phyloP scores from a whole-genome alignment of 2,329 filamentous ascomycete species.

The Phyllosticta citribraziliensis region DNA sequence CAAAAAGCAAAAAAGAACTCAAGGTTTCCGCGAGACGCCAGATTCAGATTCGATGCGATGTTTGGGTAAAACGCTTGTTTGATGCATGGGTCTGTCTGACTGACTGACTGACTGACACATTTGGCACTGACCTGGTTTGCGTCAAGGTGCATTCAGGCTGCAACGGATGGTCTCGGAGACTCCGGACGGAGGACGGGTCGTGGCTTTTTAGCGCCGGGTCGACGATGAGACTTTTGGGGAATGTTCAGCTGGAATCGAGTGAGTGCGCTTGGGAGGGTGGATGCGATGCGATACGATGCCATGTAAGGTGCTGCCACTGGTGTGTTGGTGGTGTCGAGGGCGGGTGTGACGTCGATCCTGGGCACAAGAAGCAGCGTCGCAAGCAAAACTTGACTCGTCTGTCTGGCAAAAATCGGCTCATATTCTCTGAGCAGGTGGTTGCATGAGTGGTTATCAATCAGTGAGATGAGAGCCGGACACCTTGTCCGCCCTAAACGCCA shows the following conservation, averaged over 20 bases:
- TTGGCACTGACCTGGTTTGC: not conserved
- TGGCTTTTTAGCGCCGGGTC: not conserved
- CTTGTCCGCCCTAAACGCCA: not conserved
- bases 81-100: not conserved
- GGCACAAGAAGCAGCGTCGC: not conserved
- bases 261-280: no score
- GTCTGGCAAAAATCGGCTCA: not conserved
- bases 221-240: not conserved
- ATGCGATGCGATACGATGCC: no score
- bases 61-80: not conserved
- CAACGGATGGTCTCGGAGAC: not conserved
- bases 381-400: not conserved
- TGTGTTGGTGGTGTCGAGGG: not conserved
- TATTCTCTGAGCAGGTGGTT: not conserved
- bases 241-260: no score
- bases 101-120: not conserved
- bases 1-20: no score
- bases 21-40: no score
- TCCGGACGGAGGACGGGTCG: not conserved
- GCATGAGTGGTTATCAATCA: not conserved
- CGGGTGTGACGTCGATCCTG: not conserved
- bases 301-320: no score
- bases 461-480: not conserved
- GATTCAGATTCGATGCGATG: not conserved
- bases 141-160: not conserved